phyloP scores from a whole-genome alignment of 352 stramenopile species.

The Globisporangium abappressorium region DNA sequence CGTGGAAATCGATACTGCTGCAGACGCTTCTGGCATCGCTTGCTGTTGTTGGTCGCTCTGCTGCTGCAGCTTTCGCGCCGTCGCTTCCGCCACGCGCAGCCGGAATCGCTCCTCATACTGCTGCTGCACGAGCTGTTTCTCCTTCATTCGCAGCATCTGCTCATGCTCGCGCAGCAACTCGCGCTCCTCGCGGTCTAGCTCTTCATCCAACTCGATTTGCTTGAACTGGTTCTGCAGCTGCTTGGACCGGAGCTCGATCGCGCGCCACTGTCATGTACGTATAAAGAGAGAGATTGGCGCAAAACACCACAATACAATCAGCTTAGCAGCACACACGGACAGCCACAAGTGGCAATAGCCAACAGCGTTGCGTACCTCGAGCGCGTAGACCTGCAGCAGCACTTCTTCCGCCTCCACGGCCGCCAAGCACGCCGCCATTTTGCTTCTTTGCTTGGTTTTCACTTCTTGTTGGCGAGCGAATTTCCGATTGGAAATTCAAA shows the following conservation, averaged over 20 bases:
- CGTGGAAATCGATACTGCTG: neutral
- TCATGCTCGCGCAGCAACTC: constrained; percentile 39
- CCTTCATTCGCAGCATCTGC: constrained; percentile 22
- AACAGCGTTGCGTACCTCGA: constrained; percentile 37
- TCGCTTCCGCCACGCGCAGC: constrained; percentile 9
- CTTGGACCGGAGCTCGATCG: constrained; percentile 53
- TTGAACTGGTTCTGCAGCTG: constrained; percentile 57
- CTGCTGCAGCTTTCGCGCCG: constrained; percentile 20
- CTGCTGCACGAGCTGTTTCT: constrained; percentile 22
- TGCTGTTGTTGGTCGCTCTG: constrained; percentile 20
- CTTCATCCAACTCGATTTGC: constrained; percentile 43
- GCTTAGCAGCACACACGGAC: neutral
- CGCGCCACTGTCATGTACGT: constrained; percentile 40
- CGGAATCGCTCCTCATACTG: constrained; percentile 17
- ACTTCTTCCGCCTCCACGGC: constrained; percentile 39
- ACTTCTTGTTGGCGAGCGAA: constrained; percentile 2
- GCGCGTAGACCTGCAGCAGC: constrained; percentile 55
- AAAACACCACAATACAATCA: neutral
- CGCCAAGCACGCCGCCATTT: constrained; percentile 27
- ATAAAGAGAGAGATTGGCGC: neutral
- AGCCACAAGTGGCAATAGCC: neutral
- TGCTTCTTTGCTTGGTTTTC: neutral
- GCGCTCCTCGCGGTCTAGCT: constrained; percentile 52
- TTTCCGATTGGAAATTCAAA: neutral
- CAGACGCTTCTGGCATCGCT: neutral